Conservation (phyloP, 1,284 basidiomycete species). For the Lentinula novae-zelandiae region DNA sequence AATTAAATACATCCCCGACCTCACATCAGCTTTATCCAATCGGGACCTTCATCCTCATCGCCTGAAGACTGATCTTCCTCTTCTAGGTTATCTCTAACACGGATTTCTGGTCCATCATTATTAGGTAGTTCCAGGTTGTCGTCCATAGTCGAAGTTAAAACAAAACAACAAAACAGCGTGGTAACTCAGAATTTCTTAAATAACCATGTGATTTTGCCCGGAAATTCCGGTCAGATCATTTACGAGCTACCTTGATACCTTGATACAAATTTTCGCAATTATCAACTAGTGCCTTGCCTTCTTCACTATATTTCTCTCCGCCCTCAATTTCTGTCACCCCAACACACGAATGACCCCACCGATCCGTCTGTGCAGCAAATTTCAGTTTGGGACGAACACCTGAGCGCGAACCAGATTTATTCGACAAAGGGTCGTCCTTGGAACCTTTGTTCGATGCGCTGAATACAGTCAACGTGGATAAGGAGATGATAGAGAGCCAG, state of each 20-base stretch:
- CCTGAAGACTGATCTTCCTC: conserved; percentile 40
- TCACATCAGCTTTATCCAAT: conserved; percentile 40
- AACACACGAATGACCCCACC: conserved; percentile 53
- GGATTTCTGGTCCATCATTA: conserved; percentile 13
- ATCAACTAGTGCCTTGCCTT: conserved; percentile 43
- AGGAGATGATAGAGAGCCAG: conserved; percentile 55
- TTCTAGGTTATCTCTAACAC: conserved; percentile 1
- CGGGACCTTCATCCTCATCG: conserved; percentile 41
- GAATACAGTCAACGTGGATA: conserved; percentile 39
- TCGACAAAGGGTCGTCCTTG: conserved; percentile 6
- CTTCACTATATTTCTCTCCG: conserved; percentile 46
- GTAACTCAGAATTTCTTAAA: neutral
- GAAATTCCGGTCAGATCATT: no score
- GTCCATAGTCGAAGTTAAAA: conserved; percentile 18
- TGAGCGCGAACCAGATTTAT: conserved; percentile 8
- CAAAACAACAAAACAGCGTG: neutral
- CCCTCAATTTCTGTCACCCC: conserved; percentile 43
- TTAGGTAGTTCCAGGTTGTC: conserved; percentile 23
- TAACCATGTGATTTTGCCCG: no score
- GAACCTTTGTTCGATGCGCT: conserved; percentile 13
- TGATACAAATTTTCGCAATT: conserved; percentile 52
- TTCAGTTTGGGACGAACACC: conserved; percentile 31
- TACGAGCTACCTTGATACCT: conserved; percentile 20
- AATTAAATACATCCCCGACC: conserved; percentile 23
- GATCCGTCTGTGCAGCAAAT: conserved; percentile 52